Base-by-base conservation (phyloP, 108 stramenopile species). In the Stephanodiscus triporus region DNA sequence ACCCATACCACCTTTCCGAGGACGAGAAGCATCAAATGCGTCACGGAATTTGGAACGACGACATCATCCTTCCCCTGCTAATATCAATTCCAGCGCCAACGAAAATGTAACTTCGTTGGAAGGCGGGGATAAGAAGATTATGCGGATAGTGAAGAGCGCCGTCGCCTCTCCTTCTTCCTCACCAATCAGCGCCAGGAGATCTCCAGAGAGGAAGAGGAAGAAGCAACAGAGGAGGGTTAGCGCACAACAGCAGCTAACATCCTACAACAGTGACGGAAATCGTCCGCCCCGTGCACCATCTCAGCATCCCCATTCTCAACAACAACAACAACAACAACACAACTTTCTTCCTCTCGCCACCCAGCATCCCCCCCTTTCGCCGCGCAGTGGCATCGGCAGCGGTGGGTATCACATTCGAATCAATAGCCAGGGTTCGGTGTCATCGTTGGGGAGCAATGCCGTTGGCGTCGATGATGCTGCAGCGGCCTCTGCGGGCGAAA, bases 401-500 rank as follows among this genome's bases (percentile, higher is more conserved):
- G 71, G 66, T 26, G 60, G 66, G 9, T 79, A 55, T 73, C 78
- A 79, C 23, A 63, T 79, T 43, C 45, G 78, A 62, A 40, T 65
- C 45, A 49, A 62, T 30, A 72, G 71, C 48, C 72, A 72, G 49
- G 71, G 69, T 19, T 79, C 78, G 10, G 68, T 79, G n/a, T 72
- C 71, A 11, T 73, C 71, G 19, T 55, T 79, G 58, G 78, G 71
- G 6, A 54, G 51, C 32, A 54, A 68, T 37, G 32, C 27, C 37
- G 63, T 42, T 9, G 32, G 32, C 26, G 22, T 30, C 49, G 32
- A 50, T 53, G 29, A 27, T 6, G 24, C 72, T 43, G 40, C 20
- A 42, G 42, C 22, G 4, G 17, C 47, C 30, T 50, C 42, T 17
- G 26, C 13, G 55, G 22, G 26, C 26, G 55, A 7, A 3, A 29